Base-by-base conservation (phyloP, 139 green algal species). In the Tetraselmis chui region DNA sequence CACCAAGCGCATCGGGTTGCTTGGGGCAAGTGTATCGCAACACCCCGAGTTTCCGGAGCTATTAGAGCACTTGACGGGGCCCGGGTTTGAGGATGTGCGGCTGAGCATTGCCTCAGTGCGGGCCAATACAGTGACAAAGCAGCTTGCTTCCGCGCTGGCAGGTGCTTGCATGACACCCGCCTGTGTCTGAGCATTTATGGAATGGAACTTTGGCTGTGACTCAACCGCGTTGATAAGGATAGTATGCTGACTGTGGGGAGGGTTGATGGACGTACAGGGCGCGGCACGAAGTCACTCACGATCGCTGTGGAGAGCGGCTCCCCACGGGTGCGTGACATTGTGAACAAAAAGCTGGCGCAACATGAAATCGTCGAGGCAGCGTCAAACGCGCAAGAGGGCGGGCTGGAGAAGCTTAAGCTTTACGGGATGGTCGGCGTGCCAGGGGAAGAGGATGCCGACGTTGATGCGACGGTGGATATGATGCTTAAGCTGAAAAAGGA, bases 371-470 rank as follows among this genome's bases (percentile, higher is more conserved):
- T 89, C 1, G 23, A 23, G n/a, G 86, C 84, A 24, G 86, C 79
- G 30, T 5, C 30, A 1, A 79, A 86, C 0, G 86, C 86, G 0
- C 86, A 91, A 80, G 79, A 85, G 30, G 88, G 87, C 1, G 88
- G 88, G 1, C 79, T 91, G 67, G 76, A 90, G 30, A 81, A 32
- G 1, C 59, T 91, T 28, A 91, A 91, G 84, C 82, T 91, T 32
- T 91, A 91, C 30, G 87, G 84, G 26, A 91, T 91, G 88, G 88
- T 91, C 27, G 88, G 88, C 0, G 77, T 91, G 32, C 88, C 88
- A n/a, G 88, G 88, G 23, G 88, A 91, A 83, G 58, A 79, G 31
- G 84, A 87, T 27, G 80, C 84, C 26, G 87, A 91, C 30, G 84
- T 91, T 29, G 84, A 90, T 24, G 76, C 76, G 29, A 91, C 88